Percentiles rank a stretch among this genome's conserved stretches.
phyloP scores from a whole-genome alignment of 1,139 yeast species.

The Geotrichum aggregatum region DNA sequence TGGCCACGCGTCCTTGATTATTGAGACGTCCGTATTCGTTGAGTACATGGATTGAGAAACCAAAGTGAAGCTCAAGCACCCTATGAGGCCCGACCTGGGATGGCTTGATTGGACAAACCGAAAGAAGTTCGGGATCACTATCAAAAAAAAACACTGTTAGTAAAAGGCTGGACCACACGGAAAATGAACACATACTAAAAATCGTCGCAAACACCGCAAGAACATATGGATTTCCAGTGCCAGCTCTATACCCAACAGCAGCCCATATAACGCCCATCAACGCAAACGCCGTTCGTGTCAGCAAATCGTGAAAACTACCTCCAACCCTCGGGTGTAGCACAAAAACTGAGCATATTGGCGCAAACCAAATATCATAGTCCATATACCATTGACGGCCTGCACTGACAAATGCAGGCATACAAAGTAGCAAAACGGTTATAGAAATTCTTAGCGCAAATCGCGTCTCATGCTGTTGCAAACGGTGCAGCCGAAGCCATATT shows the following conservation, averaged over 20 bases:
- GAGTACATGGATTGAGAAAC: slow-evolving; percentile 38
- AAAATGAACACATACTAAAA: slow-evolving; percentile 25
- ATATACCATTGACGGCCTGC: slow-evolving; percentile 44
- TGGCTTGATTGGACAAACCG: slow-evolving; percentile 36
- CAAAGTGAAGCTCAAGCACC: slow-evolving; percentile 43
- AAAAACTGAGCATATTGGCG: slow-evolving; percentile 41
- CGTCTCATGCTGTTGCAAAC: slow-evolving; percentile 41
- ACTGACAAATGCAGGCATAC: slow-evolving; percentile 45
- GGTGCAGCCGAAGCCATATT: slow-evolving; percentile 40
- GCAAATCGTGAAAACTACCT: slow-evolving; percentile 42
- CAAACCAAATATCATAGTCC: slow-evolving; percentile 44
- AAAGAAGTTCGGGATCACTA: slow-evolving; percentile 36
- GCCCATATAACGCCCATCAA: slow-evolving; percentile 47
- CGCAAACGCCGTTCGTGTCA: slow-evolving; percentile 39
- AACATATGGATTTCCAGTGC: slow-evolving; percentile 42
- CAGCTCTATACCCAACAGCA: slow-evolving; percentile 44
- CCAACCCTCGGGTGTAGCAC: slow-evolving; percentile 45
- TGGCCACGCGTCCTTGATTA: slow-evolving; percentile 40
- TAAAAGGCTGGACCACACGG: too few species aligned
- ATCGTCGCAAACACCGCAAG: slow-evolving; percentile 43
- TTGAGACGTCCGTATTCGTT: not conserved
- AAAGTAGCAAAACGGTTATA: slow-evolving; percentile 39
- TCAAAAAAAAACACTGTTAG: not conserved
- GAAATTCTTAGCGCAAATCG: slow-evolving; percentile 45
- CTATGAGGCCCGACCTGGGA: slow-evolving; percentile 45